A percentile compares a stretch with the other conserved stretches of the same genome.
Conservation (phyloP, 805 yeast genomes). For the Candida easanensis region DNA sequence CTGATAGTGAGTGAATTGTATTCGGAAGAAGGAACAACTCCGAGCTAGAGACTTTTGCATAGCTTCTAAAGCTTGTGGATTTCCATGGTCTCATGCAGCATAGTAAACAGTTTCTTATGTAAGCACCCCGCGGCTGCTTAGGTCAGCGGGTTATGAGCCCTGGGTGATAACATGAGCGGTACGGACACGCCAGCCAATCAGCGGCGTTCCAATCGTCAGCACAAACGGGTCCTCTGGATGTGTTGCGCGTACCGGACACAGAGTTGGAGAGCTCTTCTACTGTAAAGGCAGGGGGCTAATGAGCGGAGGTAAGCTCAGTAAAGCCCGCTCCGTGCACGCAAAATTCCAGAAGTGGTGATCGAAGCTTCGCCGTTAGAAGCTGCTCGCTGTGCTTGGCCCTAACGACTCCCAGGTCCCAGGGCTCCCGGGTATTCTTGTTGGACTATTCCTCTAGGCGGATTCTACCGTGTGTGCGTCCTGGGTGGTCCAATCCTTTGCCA, state of each 20-base stretch:
- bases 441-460: too few species aligned
- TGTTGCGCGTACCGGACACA: not conserved
- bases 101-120: constrained; percentile 3
- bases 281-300: too few species aligned
- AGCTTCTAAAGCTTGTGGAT: not conserved
- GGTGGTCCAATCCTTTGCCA: too few species aligned
- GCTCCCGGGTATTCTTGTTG: too few species aligned
- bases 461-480: too few species aligned
- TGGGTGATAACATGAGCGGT: not conserved
- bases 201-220: constrained; percentile 16
- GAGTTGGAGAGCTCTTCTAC: too few species aligned
- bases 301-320: not conserved
- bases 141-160: constrained; percentile 9
- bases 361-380: not conserved
- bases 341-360: not conserved
- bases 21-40: too few species aligned
- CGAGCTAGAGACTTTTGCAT: not conserved
- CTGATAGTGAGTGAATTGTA: too few species aligned
- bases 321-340: not conserved
- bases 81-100: not conserved
- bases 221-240: not conserved
- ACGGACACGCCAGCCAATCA: constrained; percentile 15
- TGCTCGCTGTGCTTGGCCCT: too few species aligned
- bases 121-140: constrained; percentile 1
- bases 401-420: too few species aligned